These are phyloP conservation scores for Juglanconis oblonga DNA, from an alignment of 2,329 filamentous ascomycete species.

Conservation along the genomic window DNA sequence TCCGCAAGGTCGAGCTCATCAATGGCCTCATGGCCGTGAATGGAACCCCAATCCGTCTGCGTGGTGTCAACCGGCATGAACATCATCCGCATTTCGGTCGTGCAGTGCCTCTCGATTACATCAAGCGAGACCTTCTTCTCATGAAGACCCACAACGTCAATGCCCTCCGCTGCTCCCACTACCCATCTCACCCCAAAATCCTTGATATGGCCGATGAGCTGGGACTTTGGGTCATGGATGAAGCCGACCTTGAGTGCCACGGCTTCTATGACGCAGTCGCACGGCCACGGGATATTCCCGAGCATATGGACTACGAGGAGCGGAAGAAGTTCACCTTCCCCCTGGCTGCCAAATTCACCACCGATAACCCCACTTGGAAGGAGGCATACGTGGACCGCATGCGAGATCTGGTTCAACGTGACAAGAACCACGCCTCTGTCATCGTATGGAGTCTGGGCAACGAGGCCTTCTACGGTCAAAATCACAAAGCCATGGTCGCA, in stretches of 20 bases:
- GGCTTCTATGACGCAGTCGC: conserved; percentile 51
- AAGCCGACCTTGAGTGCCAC: conserved; percentile 52
- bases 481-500: conserved; percentile 66
- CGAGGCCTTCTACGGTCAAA: conserved; percentile 68
- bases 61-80: conserved; percentile 68
- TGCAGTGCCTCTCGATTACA: conserved; percentile 59
- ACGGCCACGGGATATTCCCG: conserved; percentile 49
- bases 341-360: conserved; percentile 55
- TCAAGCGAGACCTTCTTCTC: conserved; percentile 58
- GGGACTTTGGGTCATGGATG: conserved; percentile 59
- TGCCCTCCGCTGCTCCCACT: conserved; percentile 65
- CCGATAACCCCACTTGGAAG: conserved; percentile 59
- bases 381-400: conserved; percentile 67
- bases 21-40: conserved; percentile 62
- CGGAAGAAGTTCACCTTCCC: conserved; percentile 55
- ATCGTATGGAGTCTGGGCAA: conserved; percentile 74
- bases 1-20: conserved; percentile 61
- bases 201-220: conserved; percentile 63
- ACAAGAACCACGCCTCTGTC: conserved; percentile 69
- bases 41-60: conserved; percentile 56
- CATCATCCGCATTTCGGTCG: conserved; percentile 64
- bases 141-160: conserved; percentile 75
- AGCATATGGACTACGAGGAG: conserved; percentile 58
- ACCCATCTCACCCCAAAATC: conserved; percentile 60
- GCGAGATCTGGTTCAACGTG: conserved; percentile 60